A percentile compares a stretch with the other conserved stretches of the same genome.
Conservation (phyloP, 1,284 basidiomycete genomes). For the Ganoderma lingzhi region DNA sequence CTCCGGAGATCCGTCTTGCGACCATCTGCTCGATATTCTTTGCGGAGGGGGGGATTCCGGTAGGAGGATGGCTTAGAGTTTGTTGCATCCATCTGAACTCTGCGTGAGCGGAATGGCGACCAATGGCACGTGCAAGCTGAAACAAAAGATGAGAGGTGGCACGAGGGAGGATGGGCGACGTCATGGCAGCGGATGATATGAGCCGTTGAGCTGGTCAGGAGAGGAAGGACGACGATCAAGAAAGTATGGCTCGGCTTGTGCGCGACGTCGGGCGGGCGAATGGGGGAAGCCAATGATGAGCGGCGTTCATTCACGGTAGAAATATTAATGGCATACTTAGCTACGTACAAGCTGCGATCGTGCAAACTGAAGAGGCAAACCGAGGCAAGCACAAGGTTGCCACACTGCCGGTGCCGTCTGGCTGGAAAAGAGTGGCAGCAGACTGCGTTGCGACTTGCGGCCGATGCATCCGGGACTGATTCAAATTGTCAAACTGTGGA, state of each 20-base stretch:
- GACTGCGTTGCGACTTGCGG: not conserved
- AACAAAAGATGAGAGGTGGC: conserved; percentile 37
- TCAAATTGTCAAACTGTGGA: not conserved
- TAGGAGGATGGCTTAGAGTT: conserved; percentile 35
- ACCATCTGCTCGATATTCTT: conserved; percentile 57
- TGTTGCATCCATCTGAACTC: conserved; percentile 74
- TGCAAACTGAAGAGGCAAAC: not conserved
- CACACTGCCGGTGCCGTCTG: not conserved
- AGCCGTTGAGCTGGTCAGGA: not conserved
- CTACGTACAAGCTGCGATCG: conserved; percentile 1
- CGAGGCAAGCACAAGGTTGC: conserved; percentile 3
- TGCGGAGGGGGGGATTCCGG: conserved; percentile 23
- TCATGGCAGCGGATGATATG: not conserved
- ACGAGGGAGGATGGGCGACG: not conserved
- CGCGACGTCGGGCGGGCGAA: conserved; percentile 35
- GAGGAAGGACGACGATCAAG: conserved; percentile 1
- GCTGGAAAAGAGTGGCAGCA: not conserved
- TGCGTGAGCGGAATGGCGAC: conserved; percentile 52
- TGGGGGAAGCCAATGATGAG: conserved; percentile 1
- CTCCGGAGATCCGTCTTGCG: conserved; percentile 64
- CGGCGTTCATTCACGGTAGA: not conserved
- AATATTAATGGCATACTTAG: not conserved
- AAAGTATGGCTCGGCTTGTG: conserved; percentile 13
- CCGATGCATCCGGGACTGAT: not conserved
- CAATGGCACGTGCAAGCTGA: conserved; percentile 48